A percentile compares a stretch with the other conserved stretches of the same genome.
Evolutionary conservation across 805 yeast genomes (phyloP).

Genomic region (Cephaloascus albidus): DNA sequence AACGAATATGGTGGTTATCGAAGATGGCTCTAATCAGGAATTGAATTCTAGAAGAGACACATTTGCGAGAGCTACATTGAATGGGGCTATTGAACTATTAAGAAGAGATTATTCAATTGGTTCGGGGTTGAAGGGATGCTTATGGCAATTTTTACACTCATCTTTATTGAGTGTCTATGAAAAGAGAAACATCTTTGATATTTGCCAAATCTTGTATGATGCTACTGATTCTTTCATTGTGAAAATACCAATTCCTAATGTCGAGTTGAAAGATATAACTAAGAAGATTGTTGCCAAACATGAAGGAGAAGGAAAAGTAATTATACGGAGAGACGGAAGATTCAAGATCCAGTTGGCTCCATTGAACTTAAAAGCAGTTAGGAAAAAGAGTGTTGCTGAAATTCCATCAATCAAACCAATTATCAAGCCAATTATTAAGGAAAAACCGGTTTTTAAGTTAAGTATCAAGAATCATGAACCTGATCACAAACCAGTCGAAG

Average conservation of each 20-base stretch:
- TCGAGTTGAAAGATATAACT: constrained; percentile 27
- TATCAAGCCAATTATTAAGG: constrained; percentile 2
- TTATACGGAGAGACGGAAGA: constrained; percentile 52
- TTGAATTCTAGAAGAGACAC: constrained; percentile 52
- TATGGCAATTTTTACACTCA: constrained; percentile 68
- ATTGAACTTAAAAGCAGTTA: constrained; percentile 14
- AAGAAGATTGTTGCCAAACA: constrained; percentile 55
- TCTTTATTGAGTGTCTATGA: constrained; percentile 50
- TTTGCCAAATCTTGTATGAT: constrained; percentile 57
- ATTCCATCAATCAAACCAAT: constrained; percentile 8
- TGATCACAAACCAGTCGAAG: neutral
- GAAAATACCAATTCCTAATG: constrained; percentile 55
- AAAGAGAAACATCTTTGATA: constrained; percentile 52
- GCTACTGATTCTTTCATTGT: constrained; percentile 56
- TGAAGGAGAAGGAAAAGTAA: constrained; percentile 42
- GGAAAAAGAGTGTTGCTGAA: constrained; percentile 2
- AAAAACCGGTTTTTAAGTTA: constrained; percentile 2
- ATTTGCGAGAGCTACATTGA: constrained; percentile 52
- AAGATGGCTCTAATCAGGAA: constrained; percentile 34
- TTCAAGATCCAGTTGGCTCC: constrained; percentile 44
- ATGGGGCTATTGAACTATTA: constrained; percentile 57
- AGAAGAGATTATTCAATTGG: constrained; percentile 52
- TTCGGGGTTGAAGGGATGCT: constrained; percentile 40
- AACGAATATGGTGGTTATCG: constrained; percentile 44
- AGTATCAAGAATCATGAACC: neutral